Evolutionary conservation across 257 asterid species (phyloP).

Genomic region (Eucommia ulmoides): DNA sequence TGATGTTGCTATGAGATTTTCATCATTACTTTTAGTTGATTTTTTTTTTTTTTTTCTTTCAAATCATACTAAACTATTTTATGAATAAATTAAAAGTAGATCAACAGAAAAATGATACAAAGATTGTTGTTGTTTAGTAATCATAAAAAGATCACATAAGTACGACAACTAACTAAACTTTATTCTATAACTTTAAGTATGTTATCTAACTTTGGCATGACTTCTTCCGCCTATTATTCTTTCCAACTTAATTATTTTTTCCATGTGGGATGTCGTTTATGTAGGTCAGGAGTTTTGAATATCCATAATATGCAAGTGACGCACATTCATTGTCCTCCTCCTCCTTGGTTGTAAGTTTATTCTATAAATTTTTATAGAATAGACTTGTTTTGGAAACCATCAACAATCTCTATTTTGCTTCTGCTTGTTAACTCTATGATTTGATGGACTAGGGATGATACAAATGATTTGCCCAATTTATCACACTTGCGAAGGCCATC

Average conservation of each 20-base stretch:
- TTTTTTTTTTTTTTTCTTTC: too few relatives aligned
- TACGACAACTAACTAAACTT: too few relatives aligned
- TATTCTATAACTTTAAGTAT: too few relatives aligned
- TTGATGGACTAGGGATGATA: conserved; percentile 47
- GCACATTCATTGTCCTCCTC: conserved; percentile 96
- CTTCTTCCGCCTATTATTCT: not conserved
- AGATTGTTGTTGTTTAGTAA: too few relatives aligned
- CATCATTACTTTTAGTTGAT: too few relatives aligned
- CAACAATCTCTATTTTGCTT: conserved; percentile 5
- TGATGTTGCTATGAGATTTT: too few relatives aligned
- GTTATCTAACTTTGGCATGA: not conserved
- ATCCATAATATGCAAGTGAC: conserved; percentile 64
- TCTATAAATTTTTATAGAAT: conserved; percentile 1
- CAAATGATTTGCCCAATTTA: conserved; percentile 31
- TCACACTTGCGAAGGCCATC: conserved; percentile 54
- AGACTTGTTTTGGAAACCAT: conserved; percentile 6
- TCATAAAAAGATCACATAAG: too few relatives aligned
- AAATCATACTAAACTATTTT: too few relatives aligned
- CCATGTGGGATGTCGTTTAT: conserved; percentile 3
- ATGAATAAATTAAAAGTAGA: too few relatives aligned
- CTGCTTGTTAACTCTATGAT: conserved; percentile 16
- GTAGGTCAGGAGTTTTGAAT: conserved; percentile 92
- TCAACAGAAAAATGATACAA: too few relatives aligned
- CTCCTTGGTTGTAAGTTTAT: conserved; percentile 74
- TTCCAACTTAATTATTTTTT: not conserved